Evolutionary conservation across 768 basidiomycete species (phyloP).

Genomic region (Suillus bovinus): DNA sequence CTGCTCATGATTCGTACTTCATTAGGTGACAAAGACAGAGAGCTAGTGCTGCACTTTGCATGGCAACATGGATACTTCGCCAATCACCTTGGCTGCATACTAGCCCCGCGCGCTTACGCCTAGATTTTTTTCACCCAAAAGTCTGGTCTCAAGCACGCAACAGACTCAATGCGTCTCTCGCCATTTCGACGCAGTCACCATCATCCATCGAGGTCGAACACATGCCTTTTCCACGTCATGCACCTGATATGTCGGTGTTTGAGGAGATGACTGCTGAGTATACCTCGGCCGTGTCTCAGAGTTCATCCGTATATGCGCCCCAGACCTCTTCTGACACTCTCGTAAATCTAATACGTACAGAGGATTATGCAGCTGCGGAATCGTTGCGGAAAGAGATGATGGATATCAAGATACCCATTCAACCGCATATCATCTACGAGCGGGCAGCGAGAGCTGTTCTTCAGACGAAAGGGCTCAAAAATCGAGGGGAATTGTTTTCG

Average conservation of each 20-base stretch:
- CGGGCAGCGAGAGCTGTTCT: constrained; percentile 29
- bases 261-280: constrained; percentile 39
- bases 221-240: constrained; percentile 34
- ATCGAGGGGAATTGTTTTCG: constrained; percentile 28
- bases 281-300: constrained; percentile 14
- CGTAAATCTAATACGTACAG: constrained; percentile 20
- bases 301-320: constrained; percentile 19
- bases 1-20: neutral
- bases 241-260: constrained; percentile 37
- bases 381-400: constrained; percentile 42
- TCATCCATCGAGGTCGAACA: constrained; percentile 36
- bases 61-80: constrained; percentile 28
- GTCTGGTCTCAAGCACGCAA: constrained; percentile 21
- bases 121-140: constrained; percentile 15
- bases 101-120: constrained; percentile 17
- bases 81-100: constrained; percentile 16
- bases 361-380: constrained; percentile 31
- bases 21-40: neutral
- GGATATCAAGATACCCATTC: constrained; percentile 38
- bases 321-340: constrained; percentile 27
- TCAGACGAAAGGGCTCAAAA: constrained; percentile 15
- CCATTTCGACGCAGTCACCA: constrained; percentile 29
- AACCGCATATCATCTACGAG: constrained; percentile 37
- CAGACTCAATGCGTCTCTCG: constrained; percentile 27
- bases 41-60: constrained; percentile 7